Evolutionary conservation across 2,329 filamentous ascomycete genomes (phyloP).

Genomic region (Lizonia empirigonia): DNA sequence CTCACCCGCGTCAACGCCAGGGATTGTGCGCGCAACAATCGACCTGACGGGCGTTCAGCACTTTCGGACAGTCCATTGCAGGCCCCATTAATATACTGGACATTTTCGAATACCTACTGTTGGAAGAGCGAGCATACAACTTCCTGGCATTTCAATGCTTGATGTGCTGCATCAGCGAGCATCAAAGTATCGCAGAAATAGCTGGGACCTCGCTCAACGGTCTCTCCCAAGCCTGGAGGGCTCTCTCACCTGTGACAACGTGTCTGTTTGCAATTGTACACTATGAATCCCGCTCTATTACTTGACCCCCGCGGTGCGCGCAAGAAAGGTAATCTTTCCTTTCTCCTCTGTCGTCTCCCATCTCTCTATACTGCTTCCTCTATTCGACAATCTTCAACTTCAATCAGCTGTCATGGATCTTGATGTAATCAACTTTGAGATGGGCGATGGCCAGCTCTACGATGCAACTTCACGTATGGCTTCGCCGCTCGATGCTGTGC

Average conservation of each 20-base stretch:
- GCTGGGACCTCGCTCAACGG: neutral
- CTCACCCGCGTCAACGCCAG: slow-evolving; percentile 6
- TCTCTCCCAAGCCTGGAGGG: neutral
- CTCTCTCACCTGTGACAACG: slow-evolving; percentile 22
- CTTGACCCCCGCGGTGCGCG: slow-evolving; percentile 32
- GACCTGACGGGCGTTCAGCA: neutral
- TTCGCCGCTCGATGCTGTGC: slow-evolving; percentile 7
- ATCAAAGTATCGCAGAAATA: slow-evolving; percentile 19
- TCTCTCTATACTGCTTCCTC: neutral
- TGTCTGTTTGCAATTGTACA: slow-evolving; percentile 13
- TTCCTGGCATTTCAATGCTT: slow-evolving; percentile 25
- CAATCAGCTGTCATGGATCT: neutral
- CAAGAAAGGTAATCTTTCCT: slow-evolving; percentile 31
- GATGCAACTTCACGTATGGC: neutral
- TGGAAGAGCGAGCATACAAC: slow-evolving; percentile 12
- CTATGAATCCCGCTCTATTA: slow-evolving; percentile 36
- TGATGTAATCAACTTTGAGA: slow-evolving; percentile 3
- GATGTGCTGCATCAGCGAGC: slow-evolving; percentile 18
- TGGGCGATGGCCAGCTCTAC: slow-evolving; percentile 5
- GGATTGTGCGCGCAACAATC: slow-evolving; percentile 1
- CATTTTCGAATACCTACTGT: neutral
- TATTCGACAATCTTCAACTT: neutral
- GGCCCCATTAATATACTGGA: neutral
- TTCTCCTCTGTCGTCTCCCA: slow-evolving; percentile 1
- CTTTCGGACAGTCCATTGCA: neutral